These are phyloP conservation scores for Aspergillus luchuensis DNA, from an alignment of 2,329 filamentous ascomycete species.

Conservation along the genomic window DNA sequence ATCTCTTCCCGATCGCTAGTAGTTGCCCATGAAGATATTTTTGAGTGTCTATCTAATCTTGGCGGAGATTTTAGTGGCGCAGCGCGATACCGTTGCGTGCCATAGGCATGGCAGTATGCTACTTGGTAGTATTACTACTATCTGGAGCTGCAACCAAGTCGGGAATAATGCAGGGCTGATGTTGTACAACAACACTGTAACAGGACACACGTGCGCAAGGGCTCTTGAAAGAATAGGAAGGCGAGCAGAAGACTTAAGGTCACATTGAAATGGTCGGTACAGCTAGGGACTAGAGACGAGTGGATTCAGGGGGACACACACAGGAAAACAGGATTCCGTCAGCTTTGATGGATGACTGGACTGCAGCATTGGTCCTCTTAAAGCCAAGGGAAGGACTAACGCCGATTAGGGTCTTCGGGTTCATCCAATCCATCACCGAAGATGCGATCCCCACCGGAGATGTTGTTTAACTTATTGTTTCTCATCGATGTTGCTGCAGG, in stretches of 20 bases:
- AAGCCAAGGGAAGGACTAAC: neutral
- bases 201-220: neutral
- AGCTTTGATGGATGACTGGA: neutral
- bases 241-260: neutral
- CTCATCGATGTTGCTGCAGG: neutral
- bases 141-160: neutral
- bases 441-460: neutral
- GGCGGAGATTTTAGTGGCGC: neutral
- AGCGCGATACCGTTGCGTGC: neutral
- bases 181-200: neutral
- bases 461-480: neutral
- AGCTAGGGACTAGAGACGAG: neutral
- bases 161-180: neutral
- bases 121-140: neutral
- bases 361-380: neutral
- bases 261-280: neutral
- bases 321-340: neutral
- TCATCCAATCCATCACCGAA: neutral
- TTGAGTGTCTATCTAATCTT: neutral
- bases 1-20: neutral
- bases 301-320: neutral
- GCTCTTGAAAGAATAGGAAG: neutral
- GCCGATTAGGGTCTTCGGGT: neutral
- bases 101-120: neutral
- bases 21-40: neutral